Evolutionary conservation across 495 filamentous ascomycete genomes (phyloP).

Genomic region (Aspergillus steynii): DNA sequence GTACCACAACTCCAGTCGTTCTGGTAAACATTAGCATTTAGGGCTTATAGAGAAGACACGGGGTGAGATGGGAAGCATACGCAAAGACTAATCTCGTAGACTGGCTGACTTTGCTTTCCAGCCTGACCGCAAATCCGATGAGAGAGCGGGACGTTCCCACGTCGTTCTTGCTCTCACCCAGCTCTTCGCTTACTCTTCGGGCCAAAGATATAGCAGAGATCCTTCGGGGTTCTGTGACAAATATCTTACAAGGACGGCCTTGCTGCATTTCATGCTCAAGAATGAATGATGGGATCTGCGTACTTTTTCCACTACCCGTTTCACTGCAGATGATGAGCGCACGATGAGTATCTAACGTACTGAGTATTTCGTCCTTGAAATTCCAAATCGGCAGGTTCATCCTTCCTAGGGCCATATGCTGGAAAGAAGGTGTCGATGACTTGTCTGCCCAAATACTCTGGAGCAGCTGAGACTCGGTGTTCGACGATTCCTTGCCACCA

Average conservation of each 20-base stretch:
- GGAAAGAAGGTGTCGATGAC: constrained; percentile 53
- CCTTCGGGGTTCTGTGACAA: constrained; percentile 92
- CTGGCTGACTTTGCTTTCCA: constrained; percentile 81
- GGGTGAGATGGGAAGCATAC: constrained; percentile 29
- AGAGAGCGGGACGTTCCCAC: constrained; percentile 80
- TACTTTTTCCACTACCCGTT: constrained; percentile 96
- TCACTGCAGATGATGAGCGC: constrained; percentile 92
- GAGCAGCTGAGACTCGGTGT: constrained; percentile 46
- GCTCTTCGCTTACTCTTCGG: constrained; percentile 86
- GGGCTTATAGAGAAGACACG: background rate
- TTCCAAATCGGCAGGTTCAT: constrained; percentile 85
- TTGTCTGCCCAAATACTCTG: constrained; percentile 73
- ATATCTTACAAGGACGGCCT: constrained; percentile 84
- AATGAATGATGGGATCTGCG: constrained; percentile 89
- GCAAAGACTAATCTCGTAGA: constrained; percentile 87
- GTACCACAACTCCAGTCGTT: constrained; percentile 85
- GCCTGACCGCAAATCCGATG: constrained; percentile 88
- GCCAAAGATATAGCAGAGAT: constrained; percentile 96
- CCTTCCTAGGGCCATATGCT: constrained; percentile 53
- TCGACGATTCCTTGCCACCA: constrained; percentile 39
- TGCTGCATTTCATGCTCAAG: constrained; percentile 82
- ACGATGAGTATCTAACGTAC: constrained; percentile 70
- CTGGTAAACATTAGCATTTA: constrained; percentile 21
- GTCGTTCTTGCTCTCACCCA: constrained; percentile 81
- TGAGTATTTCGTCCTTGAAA: constrained; percentile 74